Evolutionary conservation across 768 basidiomycete species (phyloP).

Genomic region (Gelatoporia subvermispora): DNA sequence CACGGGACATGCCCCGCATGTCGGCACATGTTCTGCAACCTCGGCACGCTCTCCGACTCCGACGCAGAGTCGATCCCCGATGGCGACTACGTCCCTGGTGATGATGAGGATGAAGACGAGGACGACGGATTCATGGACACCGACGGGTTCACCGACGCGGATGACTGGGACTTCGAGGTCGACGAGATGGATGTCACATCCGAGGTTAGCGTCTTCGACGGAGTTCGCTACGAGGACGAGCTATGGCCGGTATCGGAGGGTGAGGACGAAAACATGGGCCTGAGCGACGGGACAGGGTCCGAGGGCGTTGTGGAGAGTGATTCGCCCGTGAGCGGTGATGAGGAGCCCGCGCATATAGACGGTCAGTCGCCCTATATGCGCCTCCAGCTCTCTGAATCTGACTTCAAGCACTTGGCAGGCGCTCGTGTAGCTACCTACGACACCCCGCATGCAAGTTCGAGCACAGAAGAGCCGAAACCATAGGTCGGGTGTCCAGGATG

Average conservation of each 20-base stretch:
- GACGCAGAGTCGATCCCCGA: slow-evolving; percentile 60
- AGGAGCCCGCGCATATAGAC: slow-evolving; percentile 3
- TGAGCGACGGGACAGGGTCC: slow-evolving; percentile 31
- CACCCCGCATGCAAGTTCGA: background rate
- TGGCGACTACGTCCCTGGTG: slow-evolving; percentile 60
- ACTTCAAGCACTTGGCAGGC: background rate
- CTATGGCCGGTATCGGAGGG: slow-evolving; percentile 15
- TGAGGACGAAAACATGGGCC: slow-evolving; percentile 28
- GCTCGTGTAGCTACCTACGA: background rate
- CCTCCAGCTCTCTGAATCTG: background rate
- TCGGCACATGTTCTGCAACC: slow-evolving; percentile 52
- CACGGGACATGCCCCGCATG: slow-evolving; percentile 73
- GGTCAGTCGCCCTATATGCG: background rate
- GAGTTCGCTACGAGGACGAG: background rate
- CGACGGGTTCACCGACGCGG: slow-evolving; percentile 35
- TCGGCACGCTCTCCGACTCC: slow-evolving; percentile 44
- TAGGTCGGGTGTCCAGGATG: background rate
- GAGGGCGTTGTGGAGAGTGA: slow-evolving; percentile 19
- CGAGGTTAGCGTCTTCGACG: slow-evolving; percentile 10
- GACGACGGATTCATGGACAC: slow-evolving; percentile 40
- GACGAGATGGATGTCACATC: slow-evolving; percentile 33
- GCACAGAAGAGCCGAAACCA: background rate
- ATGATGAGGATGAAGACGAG: slow-evolving; percentile 36
- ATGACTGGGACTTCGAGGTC: slow-evolving; percentile 32
- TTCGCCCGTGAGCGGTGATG: slow-evolving; percentile 7